Evolutionary conservation across 495 filamentous ascomycete genomes (phyloP), one percentile per base, ranked within the genome.

Genomic region (Aspergillus cavernicola): DNA sequence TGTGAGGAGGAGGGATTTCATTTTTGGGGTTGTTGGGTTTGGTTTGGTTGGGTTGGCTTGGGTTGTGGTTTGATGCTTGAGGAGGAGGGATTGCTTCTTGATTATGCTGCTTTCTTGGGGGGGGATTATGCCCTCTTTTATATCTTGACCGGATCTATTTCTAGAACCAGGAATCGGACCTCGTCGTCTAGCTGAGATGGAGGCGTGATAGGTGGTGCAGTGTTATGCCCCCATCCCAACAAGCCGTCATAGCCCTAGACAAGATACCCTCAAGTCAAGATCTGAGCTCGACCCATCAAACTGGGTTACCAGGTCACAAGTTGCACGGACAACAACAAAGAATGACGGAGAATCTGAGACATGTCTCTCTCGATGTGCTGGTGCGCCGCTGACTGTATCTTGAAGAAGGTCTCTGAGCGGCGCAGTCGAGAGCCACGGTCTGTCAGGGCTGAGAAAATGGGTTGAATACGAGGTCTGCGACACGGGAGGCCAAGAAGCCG

Each of bases 391-490:
- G n/a, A 28, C 44, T 48, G 52, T 35, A 19, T 50, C 33, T 24
- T 18, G 22, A 37, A 19, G 13, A 12, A 9, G 18, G 15, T 19
- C 18, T 50, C 28, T 37, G 9, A 49, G 44, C 37, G 52, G 24
- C 37, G 23, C 32, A 43, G 15, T 42, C 20, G 12, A 45, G 38
- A 45, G 53, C 53, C 45, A 43, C 28, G 6, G 31, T 24, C 15
- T 22, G 15, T 18, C 20, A 32, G 32, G 26, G 15, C 47, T 55
- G 45, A 28, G 31, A 23, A 35, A 36, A n/a, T 8, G 52, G 37
- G 43, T 55, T 26, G 60, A 65, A 71, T 69, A 71, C 68, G 68
- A 71, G 68, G 45, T 63, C 55, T 64, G 60, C 44, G 58, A 61
- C 62, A 60, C n/a, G 12, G 35, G 13, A 28, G 20, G 9, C 16